These are phyloP conservation scores for Grammothele lineata DNA, from an alignment of 768 basidiomycete species.

Conservation along the genomic window DNA sequence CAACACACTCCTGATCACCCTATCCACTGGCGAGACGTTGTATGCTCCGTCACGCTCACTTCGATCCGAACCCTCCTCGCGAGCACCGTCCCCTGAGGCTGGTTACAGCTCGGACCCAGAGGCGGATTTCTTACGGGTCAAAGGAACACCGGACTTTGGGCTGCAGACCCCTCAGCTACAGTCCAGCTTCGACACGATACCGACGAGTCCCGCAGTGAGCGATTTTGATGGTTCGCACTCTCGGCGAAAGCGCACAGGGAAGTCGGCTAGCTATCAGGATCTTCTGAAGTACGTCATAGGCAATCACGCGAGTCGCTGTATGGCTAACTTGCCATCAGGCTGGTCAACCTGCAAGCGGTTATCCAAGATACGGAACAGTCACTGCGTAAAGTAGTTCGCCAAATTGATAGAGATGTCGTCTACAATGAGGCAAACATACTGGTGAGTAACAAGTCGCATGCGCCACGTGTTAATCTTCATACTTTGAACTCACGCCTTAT, in stretches of 20 bases:
- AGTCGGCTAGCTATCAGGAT: conserved; percentile 60
- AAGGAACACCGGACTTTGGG: conserved; percentile 26
- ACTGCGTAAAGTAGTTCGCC: conserved; percentile 27
- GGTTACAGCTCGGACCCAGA: conserved; percentile 78
- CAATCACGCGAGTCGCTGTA: too few relatives aligned
- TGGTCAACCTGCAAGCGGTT: conserved; percentile 39
- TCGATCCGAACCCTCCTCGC: conserved; percentile 26
- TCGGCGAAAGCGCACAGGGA: conserved; percentile 3
- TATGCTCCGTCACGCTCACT: conserved; percentile 44
- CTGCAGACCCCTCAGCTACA: conserved; percentile 7
- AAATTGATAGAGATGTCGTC: conserved; percentile 29
- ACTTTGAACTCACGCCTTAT: too few relatives aligned
- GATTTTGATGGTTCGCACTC: conserved; percentile 5
- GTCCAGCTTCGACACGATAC: conserved; percentile 4
- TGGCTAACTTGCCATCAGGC: conserved; percentile 23
- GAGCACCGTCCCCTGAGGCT: conserved; percentile 51
- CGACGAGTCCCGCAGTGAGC: conserved; percentile 3
- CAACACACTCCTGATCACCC: conserved; percentile 66
- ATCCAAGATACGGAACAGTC: conserved; percentile 35
- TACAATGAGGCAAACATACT: conserved; percentile 17
- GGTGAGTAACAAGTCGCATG: conserved; percentile 16
- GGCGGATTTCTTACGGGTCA: conserved; percentile 40
- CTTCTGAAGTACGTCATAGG: conserved; percentile 64
- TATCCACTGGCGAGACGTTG: conserved; percentile 57
- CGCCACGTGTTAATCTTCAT: too few relatives aligned